Percentiles rank a stretch among this genome's conserved stretches.
Evolutionary conservation across 2,329 filamentous ascomycete species (phyloP).

Genomic region (Microdochium paspali): DNA sequence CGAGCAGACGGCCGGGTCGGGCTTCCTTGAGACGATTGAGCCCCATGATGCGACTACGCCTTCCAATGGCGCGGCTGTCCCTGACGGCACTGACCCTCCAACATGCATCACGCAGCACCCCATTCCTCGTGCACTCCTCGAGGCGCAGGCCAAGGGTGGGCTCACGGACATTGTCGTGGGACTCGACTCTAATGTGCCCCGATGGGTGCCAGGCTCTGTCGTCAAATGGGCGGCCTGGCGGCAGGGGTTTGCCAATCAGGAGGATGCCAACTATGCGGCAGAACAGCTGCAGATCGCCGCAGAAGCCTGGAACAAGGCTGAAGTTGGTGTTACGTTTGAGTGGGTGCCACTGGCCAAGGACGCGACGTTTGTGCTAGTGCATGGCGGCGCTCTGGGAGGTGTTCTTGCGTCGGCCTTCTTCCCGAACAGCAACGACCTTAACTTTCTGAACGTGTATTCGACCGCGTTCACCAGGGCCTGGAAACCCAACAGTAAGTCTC

Average conservation of each 20-base stretch:
- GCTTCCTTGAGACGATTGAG: neutral
- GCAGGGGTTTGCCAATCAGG: neutral
- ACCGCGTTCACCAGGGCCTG: neutral
- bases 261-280: neutral
- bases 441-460: neutral
- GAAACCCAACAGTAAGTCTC: neutral
- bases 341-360: neutral
- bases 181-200: neutral
- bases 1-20: neutral
- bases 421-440: neutral
- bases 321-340: neutral
- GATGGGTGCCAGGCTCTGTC: too few species aligned
- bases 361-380: neutral
- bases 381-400: neutral
- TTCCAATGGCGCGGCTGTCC: neutral
- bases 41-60: neutral
- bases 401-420: neutral
- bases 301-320: neutral
- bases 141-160: neutral
- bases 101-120: neutral
- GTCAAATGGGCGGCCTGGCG: too few species aligned
- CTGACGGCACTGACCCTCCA: neutral
- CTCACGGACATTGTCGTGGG: neutral
- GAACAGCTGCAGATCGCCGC: neutral
- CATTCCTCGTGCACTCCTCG: neutral